These are phyloP conservation scores for Gossypium thurberi DNA, from an alignment of 345 rosid genomes.

Conservation along the genomic window DNA sequence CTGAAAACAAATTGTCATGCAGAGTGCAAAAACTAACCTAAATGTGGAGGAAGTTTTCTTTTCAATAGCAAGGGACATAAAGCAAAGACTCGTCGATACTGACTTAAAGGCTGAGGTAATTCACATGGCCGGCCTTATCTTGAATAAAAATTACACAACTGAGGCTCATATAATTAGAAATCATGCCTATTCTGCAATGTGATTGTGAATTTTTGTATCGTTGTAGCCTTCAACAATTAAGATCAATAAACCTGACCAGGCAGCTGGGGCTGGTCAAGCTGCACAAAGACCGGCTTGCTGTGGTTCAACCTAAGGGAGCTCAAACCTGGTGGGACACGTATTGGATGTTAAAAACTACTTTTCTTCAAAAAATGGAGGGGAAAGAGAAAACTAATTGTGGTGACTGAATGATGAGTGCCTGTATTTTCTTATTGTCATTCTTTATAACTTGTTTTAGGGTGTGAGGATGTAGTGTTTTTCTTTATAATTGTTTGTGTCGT, in stretches of 20 bases:
- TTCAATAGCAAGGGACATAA: conserved; percentile 86
- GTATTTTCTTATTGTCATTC: conserved; percentile 28
- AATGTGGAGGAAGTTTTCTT: conserved; percentile 95
- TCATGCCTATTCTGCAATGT: background rate
- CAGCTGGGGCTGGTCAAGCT: conserved; percentile 53
- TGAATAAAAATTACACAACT: background rate
- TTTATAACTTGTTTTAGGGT: conserved; percentile 30
- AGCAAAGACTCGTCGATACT: conserved; percentile 82
- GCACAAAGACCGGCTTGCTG: conserved; percentile 77
- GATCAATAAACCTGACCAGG: conserved; percentile 68
- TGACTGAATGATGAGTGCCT: conserved; percentile 16
- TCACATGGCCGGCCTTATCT: background rate
- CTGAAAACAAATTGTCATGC: conserved; percentile 27
- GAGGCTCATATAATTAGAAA: background rate
- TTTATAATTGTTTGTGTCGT: background rate
- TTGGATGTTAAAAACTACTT: background rate
- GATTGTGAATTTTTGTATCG: background rate
- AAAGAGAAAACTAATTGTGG: conserved; percentile 15
- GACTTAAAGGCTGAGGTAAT: conserved; percentile 78
- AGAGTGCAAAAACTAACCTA: conserved; percentile 96
- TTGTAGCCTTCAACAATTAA: conserved; percentile 66
- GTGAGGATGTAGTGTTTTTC: conserved; percentile 26
- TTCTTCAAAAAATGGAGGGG: background rate
- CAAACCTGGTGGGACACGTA: background rate
- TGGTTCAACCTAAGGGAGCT: conserved; percentile 35